Conservation (phyloP, 2,329 filamentous ascomycete genomes). For the Aspergillus sp. region DNA sequence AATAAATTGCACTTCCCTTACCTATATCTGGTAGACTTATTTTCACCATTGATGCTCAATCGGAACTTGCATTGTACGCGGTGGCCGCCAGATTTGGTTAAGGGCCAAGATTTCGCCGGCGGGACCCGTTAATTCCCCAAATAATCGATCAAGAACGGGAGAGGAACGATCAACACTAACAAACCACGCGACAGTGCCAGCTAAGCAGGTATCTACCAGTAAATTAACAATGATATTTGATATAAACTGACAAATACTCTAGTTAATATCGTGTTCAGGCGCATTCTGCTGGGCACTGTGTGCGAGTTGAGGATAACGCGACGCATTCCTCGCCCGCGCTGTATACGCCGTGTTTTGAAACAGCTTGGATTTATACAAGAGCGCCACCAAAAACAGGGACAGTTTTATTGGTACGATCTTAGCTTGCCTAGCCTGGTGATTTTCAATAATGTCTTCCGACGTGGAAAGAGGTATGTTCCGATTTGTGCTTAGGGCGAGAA, state of each 20-base stretch:
- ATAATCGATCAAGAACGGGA: background rate
- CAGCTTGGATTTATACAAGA: background rate
- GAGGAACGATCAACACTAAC: background rate
- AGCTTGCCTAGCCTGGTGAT: background rate
- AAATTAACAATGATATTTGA: background rate
- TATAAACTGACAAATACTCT: background rate
- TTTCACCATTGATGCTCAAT: background rate
- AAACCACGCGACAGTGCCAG: background rate
- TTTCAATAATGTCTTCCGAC: slow-evolving; percentile 20
- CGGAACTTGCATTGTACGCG: background rate
- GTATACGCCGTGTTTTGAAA: background rate
- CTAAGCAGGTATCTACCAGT: background rate
- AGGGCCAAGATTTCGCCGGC: slow-evolving; percentile 9
- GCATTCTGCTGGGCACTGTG: background rate
- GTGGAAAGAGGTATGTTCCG: slow-evolving; percentile 17
- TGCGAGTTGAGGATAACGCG: slow-evolving; percentile 5
- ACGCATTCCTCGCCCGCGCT: slow-evolving; percentile 1
- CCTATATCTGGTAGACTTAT: background rate
- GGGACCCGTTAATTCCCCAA: slow-evolving; percentile 6
- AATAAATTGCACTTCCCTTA: background rate
- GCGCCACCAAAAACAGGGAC: too few species aligned
- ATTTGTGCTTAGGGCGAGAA: background rate
- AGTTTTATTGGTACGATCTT: background rate
- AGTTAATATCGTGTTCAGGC: background rate
- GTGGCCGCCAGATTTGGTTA: slow-evolving; percentile 8